A percentile compares a stretch with the other conserved stretches of the same genome.
These are phyloP conservation scores for Pythium pectinolyticum DNA, from an alignment of 352 stramenopile genomes.

Conservation along the genomic window DNA sequence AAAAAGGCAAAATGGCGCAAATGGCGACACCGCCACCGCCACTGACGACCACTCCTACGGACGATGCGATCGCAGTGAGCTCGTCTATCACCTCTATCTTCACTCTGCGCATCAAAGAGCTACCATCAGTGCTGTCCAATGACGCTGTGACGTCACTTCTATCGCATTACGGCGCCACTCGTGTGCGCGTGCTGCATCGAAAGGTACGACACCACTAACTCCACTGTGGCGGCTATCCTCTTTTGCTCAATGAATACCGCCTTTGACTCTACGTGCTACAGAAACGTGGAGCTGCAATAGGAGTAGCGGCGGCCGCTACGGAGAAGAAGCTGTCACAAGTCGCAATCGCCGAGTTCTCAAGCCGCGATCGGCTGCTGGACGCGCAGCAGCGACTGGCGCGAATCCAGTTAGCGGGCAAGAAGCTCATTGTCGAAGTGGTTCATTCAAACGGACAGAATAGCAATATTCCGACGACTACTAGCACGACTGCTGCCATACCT, in stretches of 20 bases:
- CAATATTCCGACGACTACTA: background rate
- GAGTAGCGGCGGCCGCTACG: background rate
- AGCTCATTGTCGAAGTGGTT: constrained; percentile 26
- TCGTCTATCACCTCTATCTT: background rate
- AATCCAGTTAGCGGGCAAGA: constrained; percentile 57
- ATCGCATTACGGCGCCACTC: constrained; percentile 51
- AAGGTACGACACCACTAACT: constrained; percentile 28
- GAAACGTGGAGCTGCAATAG: constrained; percentile 30
- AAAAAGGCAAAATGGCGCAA: background rate
- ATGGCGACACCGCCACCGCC: background rate
- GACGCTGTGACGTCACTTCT: constrained; percentile 62
- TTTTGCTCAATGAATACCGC: background rate
- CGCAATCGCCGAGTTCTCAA: constrained; percentile 51
- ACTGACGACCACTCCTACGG: background rate
- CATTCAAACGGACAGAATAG: background rate
- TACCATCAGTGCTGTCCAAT: constrained; percentile 54
- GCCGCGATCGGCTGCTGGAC: constrained; percentile 30
- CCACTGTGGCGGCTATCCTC: no score
- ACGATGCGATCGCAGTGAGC: background rate
- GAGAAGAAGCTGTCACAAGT: constrained; percentile 34
- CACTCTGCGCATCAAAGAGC: constrained; percentile 54
- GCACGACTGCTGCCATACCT: background rate
- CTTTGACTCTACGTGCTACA: constrained; percentile 21
- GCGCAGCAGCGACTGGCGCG: constrained; percentile 44
- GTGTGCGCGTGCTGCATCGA: constrained; percentile 45